phyloP scores from a whole-genome alignment of 2,329 filamentous ascomycete species.

The Pseudogymnoascus sp. region DNA sequence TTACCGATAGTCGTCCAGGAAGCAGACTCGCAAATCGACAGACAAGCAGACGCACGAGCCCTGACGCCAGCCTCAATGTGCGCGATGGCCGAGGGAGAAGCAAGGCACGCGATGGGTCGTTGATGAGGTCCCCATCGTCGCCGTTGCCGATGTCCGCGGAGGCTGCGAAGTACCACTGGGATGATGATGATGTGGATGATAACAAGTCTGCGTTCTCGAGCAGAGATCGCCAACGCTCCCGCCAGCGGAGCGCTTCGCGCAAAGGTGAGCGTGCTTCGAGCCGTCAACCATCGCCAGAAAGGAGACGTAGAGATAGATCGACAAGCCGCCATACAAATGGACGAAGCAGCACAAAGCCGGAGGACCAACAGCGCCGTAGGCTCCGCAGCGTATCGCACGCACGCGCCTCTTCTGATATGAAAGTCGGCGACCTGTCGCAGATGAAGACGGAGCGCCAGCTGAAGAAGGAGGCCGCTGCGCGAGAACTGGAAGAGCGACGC shows the following conservation, averaged over 20 bases:
- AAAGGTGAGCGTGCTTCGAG: slow-evolving; percentile 28
- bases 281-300: slow-evolving; percentile 25
- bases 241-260: slow-evolving; percentile 45
- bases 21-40: slow-evolving; percentile 32
- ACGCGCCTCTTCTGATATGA: slow-evolving; percentile 37
- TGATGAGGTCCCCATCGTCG: slow-evolving; percentile 65
- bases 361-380: slow-evolving; percentile 16
- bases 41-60: slow-evolving; percentile 31
- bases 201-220: slow-evolving; percentile 46
- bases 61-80: slow-evolving; percentile 24
- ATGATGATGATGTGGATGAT: slow-evolving; percentile 57
- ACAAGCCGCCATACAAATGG: slow-evolving; percentile 23
- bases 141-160: slow-evolving; percentile 65
- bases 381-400: slow-evolving; percentile 28
- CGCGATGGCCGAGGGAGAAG: slow-evolving; percentile 54
- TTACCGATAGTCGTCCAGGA: slow-evolving; percentile 17
- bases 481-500: slow-evolving; percentile 81
- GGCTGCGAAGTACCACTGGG: slow-evolving; percentile 44
- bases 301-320: slow-evolving; percentile 26
- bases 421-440: slow-evolving; percentile 45
- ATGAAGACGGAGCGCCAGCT: slow-evolving; percentile 53
- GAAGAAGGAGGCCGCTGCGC: slow-evolving; percentile 68
- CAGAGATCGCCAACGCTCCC: slow-evolving; percentile 47
- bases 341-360: slow-evolving; percentile 19
- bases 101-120: slow-evolving; percentile 48